phyloP scores from a whole-genome alignment of 441 rosid genomes.

The Capsella rubella region DNA sequence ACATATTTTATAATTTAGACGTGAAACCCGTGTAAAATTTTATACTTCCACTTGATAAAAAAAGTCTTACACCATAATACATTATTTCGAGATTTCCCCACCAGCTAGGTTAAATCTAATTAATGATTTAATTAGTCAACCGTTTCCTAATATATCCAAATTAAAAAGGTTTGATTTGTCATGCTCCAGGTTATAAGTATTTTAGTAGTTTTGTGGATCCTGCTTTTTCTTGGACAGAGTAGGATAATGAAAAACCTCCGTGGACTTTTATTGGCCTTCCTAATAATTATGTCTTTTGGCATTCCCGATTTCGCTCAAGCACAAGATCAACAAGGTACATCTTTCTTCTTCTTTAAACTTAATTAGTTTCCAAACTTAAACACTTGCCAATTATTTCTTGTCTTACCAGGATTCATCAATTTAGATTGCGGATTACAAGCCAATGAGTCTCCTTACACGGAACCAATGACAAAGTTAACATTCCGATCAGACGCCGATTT shows the following conservation, averaged over 20 bases:
- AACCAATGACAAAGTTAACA: slow-evolving; percentile 38
- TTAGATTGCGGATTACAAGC: slow-evolving; percentile 51
- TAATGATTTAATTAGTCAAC: background rate
- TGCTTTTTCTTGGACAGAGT: slow-evolving; percentile 7
- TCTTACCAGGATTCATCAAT: slow-evolving; percentile 52
- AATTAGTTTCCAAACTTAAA: background rate
- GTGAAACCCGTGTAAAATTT: background rate
- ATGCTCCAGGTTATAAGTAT: background rate
- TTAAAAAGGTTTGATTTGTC: background rate
- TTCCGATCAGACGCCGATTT: slow-evolving; percentile 44
- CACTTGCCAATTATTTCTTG: background rate
- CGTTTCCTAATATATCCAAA: background rate
- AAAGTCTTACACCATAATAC: background rate
- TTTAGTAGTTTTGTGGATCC: background rate
- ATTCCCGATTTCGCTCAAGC: slow-evolving; percentile 35
- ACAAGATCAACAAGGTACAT: slow-evolving; percentile 54
- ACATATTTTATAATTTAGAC: background rate
- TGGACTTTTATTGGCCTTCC: slow-evolving; percentile 18
- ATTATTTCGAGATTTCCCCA: background rate
- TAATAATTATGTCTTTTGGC: slow-evolving; percentile 23
- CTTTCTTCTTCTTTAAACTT: background rate
- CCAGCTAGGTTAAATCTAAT: background rate
- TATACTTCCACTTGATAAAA: background rate
- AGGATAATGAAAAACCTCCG: slow-evolving; percentile 21
- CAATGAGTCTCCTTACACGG: slow-evolving; percentile 43